Evolutionary conservation across 2,329 filamentous ascomycete species (phyloP).

Genomic region (Curvularia spicifera): DNA sequence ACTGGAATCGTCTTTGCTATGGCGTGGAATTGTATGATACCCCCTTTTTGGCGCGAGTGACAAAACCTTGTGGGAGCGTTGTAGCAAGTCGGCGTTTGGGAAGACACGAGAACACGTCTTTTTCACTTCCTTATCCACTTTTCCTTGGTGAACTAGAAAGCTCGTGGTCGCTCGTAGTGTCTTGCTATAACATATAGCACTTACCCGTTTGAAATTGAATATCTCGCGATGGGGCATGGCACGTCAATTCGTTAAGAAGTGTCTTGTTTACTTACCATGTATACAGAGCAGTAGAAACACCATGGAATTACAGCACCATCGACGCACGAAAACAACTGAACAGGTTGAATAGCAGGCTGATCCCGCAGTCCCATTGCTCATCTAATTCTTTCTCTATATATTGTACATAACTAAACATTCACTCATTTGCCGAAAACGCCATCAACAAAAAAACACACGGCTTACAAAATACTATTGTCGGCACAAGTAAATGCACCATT

Average conservation of each 20-base stretch:
- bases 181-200: not conserved
- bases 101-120: no score
- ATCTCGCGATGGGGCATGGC: not conserved
- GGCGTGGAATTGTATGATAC: no score
- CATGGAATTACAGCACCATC: not conserved
- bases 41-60: not conserved
- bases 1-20: no score
- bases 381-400: not conserved
- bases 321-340: not conserved
- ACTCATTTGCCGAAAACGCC: not conserved
- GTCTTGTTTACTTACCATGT: not conserved
- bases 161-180: not conserved
- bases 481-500: conserved; percentile 41
- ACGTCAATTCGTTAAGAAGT: not conserved
- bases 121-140: not conserved
- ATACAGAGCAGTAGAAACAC: not conserved
- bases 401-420: not conserved
- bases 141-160: not conserved
- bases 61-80: not conserved
- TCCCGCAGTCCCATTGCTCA: not conserved
- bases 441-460: not conserved
- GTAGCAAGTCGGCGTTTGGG: not conserved
- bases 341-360: not conserved
- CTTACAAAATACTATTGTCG: conserved; percentile 35
- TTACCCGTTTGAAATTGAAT: not conserved